Percentiles rank a stretch among this genome's conserved stretches.
These are phyloP conservation scores for Ascochyta fabae DNA, from an alignment of 2,329 filamentous ascomycete species.

Conservation along the genomic window DNA sequence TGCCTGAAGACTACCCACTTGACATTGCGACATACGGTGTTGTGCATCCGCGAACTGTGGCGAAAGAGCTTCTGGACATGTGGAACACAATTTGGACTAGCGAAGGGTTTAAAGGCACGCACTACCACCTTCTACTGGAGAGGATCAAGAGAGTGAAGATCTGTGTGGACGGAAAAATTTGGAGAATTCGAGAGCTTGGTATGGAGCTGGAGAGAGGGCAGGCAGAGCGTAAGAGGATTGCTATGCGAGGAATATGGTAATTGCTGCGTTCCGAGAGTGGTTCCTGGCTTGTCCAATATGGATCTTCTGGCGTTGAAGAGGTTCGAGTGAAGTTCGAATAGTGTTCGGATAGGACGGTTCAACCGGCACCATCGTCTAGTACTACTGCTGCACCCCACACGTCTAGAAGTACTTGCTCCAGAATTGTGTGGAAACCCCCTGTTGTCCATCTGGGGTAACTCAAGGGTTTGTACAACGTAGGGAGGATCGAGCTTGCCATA, in stretches of 20 bases:
- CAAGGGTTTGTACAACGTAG: background rate
- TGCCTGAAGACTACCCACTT: constrained; percentile 28
- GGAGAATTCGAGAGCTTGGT: constrained; percentile 35
- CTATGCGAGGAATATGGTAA: constrained; percentile 33
- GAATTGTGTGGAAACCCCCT: constrained; percentile 10
- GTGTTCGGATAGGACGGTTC: constrained; percentile 17
- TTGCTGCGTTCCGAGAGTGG: background rate
- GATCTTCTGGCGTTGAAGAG: background rate
- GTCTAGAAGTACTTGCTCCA: constrained; percentile 14
- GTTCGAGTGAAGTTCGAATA: constrained; percentile 8
- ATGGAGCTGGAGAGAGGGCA: constrained; percentile 44
- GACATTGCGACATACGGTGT: constrained; percentile 27
- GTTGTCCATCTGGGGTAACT: constrained; percentile 10
- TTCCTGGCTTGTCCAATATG: background rate
- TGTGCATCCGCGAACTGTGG: constrained; percentile 38
- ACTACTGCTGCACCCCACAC: constrained; percentile 18
- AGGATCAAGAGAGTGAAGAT: constrained; percentile 39
- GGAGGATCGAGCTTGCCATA: background rate
- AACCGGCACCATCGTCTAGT: constrained; percentile 7
- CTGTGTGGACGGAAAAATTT: constrained; percentile 39
- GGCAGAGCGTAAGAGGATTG: constrained; percentile 37
- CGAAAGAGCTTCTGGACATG: constrained; percentile 38
- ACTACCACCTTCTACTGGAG: constrained; percentile 37
- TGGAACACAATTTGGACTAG: constrained; percentile 45
- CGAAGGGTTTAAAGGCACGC: constrained; percentile 32